phyloP scores from a whole-genome alignment of 2,329 filamentous ascomycete genomes.

The Fusarium floridanum region DNA sequence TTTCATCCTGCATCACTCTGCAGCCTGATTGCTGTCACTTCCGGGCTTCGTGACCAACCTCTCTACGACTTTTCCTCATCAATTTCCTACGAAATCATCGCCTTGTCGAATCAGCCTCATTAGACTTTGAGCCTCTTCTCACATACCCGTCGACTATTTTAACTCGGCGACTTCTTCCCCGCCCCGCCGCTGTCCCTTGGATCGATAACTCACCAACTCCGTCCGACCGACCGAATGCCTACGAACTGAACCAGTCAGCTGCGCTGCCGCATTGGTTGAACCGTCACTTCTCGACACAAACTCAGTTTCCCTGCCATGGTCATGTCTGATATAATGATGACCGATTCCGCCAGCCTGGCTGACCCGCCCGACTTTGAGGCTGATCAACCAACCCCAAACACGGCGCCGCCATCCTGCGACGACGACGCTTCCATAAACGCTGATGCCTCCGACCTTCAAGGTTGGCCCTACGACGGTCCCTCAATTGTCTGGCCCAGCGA shows the following conservation, averaged over 20 bases:
- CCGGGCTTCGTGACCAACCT: not conserved
- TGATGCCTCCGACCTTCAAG: constrained; percentile 17
- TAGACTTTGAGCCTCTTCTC: not conserved
- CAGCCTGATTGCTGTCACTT: not conserved
- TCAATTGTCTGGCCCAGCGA: constrained; percentile 49
- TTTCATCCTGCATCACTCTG: constrained; percentile 3
- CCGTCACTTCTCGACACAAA: not conserved
- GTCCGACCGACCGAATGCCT: constrained; percentile 30
- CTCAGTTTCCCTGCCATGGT: not conserved
- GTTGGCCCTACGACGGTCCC: not conserved
- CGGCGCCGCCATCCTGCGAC: constrained; percentile 37
- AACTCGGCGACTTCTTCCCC: constrained; percentile 7
- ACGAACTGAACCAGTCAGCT: constrained; percentile 8
- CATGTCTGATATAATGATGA: constrained; percentile 1
- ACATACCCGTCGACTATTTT: not conserved
- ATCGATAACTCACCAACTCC: constrained; percentile 26
- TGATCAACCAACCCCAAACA: constrained; percentile 25
- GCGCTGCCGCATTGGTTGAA: constrained; percentile 1
- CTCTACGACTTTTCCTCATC: not conserved
- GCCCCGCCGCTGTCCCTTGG: constrained; percentile 26
- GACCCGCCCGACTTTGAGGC: constrained; percentile 7
- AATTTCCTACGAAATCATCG: not conserved
- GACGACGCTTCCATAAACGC: constrained; percentile 18
- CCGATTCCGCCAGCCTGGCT: not conserved
- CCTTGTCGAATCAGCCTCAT: not conserved